Evolutionary conservation across 495 filamentous ascomycete genomes (phyloP), one percentile per base, ranked within the genome.

Genomic region (Penicillium goetzii): DNA sequence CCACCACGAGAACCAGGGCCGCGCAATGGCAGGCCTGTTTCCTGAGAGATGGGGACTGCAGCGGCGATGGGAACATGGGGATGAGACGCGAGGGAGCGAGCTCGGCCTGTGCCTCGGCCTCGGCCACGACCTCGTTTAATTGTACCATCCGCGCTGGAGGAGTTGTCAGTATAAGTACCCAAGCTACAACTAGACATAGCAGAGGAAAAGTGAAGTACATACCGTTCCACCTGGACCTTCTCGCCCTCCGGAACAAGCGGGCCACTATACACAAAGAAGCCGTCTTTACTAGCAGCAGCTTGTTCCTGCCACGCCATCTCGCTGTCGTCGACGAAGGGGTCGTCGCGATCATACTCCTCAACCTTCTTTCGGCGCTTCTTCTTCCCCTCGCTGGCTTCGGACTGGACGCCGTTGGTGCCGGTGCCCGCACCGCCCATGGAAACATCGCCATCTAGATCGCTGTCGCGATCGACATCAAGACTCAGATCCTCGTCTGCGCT

Each of bases 281-380:
- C 90, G 78, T 98, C 96, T 66, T 93, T 91, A 59, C 91, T 94
- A 23, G 93, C 92, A 19, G 93, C 92, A 23, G 95, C 94, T 73
- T 94, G 91, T 75, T 97, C 92, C 77, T 98, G 92, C 92, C 93
- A 99, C 9, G 94, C 84, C 78, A 97, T 70, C 71, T 99, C 95
- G 15, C 92, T 94, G 75, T 99, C 95, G 72, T 99, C 95, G 59
- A 99, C 94, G 73, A 99, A 99, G 36, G 93, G 94, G 70, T 99
- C 95, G 57, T 95, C 92, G 65, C 92, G 92, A 76, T 97, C 93
- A 69, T 99, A 99, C 63, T 96, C 91, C 68, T 99, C 95, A 64
- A 93, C 89, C 78, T 95, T 96, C 78, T 88, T 90, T 49, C 96
- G 81, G 28, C 80, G 80, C 38, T 86, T 85, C 69, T 89, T 90